These are phyloP conservation scores for Pestalotiopsis sp. DNA, from an alignment of 2,329 filamentous ascomycete genomes.

Conservation along the genomic window DNA sequence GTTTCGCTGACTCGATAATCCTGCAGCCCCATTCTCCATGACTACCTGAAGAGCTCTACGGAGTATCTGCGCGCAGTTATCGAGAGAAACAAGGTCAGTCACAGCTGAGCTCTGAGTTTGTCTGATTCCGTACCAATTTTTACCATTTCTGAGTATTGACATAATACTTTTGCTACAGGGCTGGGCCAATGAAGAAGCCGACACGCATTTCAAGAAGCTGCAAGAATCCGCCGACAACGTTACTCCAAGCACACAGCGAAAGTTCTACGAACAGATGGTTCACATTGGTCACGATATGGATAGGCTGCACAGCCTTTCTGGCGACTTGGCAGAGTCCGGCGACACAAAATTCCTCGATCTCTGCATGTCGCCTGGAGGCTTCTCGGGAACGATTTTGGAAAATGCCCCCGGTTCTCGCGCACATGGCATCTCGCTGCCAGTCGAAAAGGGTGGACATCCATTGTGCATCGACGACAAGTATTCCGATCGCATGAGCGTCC, in stretches of 20 bases:
- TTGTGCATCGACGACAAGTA: conserved; percentile 26
- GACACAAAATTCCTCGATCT: conserved; percentile 46
- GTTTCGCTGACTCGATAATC: not conserved
- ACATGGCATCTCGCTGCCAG: conserved; percentile 42
- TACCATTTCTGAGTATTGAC: not conserved
- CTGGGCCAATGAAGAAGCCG: conserved; percentile 42
- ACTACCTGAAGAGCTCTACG: not conserved
- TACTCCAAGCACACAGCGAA: conserved; percentile 13
- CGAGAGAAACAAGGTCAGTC: not conserved
- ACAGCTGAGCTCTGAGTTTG: too few relatives aligned
- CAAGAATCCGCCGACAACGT: conserved; percentile 36
- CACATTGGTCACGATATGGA: conserved; percentile 43
- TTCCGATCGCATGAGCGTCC: conserved; percentile 15
- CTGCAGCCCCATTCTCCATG: conserved; percentile 4
- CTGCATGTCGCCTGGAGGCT: conserved; percentile 58
- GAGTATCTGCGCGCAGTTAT: not conserved
- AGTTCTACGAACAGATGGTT: conserved; percentile 44
- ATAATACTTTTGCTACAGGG: conserved; percentile 31
- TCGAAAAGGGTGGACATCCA: conserved; percentile 38
- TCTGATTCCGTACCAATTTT: too few relatives aligned
- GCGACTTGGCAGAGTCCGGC: not conserved
- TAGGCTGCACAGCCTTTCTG: conserved; percentile 30
- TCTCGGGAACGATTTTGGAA: conserved; percentile 37
- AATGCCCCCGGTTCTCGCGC: conserved; percentile 32
- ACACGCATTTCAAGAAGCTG: conserved; percentile 42